Conservation (phyloP, 208 protist species). For the Leishmania amazonensis region DNA sequence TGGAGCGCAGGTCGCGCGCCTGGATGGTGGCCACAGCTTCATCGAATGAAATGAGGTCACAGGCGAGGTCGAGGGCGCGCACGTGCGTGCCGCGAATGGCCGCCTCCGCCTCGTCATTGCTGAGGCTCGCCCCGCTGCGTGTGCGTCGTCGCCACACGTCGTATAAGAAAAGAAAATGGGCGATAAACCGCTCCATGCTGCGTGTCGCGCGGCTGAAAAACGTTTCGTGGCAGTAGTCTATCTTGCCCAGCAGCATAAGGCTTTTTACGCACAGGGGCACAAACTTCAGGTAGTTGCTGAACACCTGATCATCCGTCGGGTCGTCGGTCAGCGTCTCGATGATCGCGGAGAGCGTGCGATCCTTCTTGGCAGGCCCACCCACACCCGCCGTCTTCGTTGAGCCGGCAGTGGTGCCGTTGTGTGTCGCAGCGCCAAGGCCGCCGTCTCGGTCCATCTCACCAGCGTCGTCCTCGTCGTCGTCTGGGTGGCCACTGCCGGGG, state of each 20-base stretch:
- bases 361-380: background rate
- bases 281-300: conserved; percentile 68
- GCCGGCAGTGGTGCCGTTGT: background rate
- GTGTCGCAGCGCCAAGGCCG: background rate
- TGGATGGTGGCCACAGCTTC: conserved; percentile 76
- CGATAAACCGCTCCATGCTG: conserved; percentile 71
- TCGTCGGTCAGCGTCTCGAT: conserved; percentile 61
- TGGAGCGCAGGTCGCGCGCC: conserved; percentile 50
- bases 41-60: conserved; percentile 62
- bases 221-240: conserved; percentile 74
- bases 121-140: conserved; percentile 37
- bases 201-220: conserved; percentile 67
- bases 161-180: conserved; percentile 79
- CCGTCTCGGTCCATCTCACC: background rate
- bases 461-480: conserved; percentile 6
- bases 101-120: conserved; percentile 31
- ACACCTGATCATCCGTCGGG: conserved; percentile 44
- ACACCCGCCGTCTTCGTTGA: conserved; percentile 8
- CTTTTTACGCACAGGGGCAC: conserved; percentile 81
- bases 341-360: conserved; percentile 41
- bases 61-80: conserved; percentile 58
- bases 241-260: conserved; percentile 54
- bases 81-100: conserved; percentile 65
- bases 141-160: conserved; percentile 63
- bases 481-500: background rate